A percentile compares a stretch with the other conserved stretches of the same genome.
Conservation (phyloP, 495 filamentous ascomycete genomes). For the Xylaria palmicola region DNA sequence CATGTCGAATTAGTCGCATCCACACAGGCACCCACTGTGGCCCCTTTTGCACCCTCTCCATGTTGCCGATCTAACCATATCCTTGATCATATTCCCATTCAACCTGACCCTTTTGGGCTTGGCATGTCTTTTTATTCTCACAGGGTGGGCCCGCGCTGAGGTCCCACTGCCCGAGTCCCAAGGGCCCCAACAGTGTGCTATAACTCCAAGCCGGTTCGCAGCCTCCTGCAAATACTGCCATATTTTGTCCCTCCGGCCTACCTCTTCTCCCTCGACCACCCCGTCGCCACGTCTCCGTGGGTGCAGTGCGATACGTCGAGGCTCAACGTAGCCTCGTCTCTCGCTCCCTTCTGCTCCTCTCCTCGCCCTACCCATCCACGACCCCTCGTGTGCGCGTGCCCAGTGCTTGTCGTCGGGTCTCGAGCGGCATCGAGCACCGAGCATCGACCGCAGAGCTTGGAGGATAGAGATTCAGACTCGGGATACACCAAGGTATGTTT, state of each 20-base stretch:
- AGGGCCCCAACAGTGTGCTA: slow-evolving; percentile 2
- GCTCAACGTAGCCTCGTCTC: slow-evolving; percentile 13
- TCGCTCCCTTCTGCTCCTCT: slow-evolving; percentile 5
- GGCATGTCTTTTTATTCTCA: slow-evolving; percentile 10
- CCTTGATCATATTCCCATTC: slow-evolving; percentile 10
- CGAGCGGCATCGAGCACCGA: background rate
- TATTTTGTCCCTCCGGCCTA: slow-evolving; percentile 13
- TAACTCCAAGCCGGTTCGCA: slow-evolving; percentile 16
- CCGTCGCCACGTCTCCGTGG: slow-evolving; percentile 2
- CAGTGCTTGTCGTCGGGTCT: background rate
- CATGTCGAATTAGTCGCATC: slow-evolving; percentile 4
- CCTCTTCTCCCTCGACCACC: slow-evolving; percentile 1
- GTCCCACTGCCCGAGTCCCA: background rate
- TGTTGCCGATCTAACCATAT: slow-evolving; percentile 14
- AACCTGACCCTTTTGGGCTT: slow-evolving; percentile 10
- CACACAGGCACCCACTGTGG: slow-evolving; percentile 5
- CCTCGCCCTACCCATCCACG: background rate
- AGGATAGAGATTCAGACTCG: too few species aligned
- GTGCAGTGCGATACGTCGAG: slow-evolving; percentile 14
- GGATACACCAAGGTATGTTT: slow-evolving; percentile 5
- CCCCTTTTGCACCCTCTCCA: slow-evolving; percentile 2
- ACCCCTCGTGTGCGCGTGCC: background rate
- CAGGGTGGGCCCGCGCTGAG: slow-evolving; percentile 17
- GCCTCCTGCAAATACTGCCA: slow-evolving; percentile 13
- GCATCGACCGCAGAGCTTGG: too few species aligned